phyloP scores from a whole-genome alignment of 495 filamentous ascomycete species.

The Talaromyces adpressus region DNA sequence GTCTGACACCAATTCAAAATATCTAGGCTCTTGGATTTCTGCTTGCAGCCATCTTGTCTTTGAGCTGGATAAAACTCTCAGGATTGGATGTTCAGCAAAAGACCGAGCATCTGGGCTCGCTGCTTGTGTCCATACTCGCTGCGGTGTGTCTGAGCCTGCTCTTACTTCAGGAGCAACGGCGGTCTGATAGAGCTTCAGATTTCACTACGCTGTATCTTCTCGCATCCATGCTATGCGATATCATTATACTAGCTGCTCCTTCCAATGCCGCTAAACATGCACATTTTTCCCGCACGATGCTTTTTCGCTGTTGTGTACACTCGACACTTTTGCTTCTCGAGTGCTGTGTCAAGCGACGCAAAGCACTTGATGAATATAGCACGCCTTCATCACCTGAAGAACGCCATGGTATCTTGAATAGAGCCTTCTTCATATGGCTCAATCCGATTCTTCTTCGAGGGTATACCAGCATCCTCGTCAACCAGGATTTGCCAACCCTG shows the following conservation, averaged over 20 bases:
- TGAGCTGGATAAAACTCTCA: too few species aligned
- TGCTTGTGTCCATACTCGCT: not conserved
- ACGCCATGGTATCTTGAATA: not conserved
- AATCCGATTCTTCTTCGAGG: not conserved
- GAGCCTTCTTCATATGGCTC: constrained; percentile 1
- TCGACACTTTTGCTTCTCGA: not conserved
- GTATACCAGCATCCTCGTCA: not conserved
- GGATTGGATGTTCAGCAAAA: not conserved
- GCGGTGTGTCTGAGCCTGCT: not conserved
- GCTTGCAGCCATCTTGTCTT: not conserved
- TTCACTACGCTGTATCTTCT: not conserved
- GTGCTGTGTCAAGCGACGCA: not conserved
- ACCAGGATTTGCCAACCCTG: not conserved
- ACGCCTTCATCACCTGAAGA: not conserved
- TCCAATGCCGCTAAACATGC: not conserved
- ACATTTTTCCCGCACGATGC: not conserved
- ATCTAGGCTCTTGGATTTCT: not conserved
- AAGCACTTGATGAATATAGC: not conserved
- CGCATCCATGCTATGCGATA: not conserved
- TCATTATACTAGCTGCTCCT: not conserved
- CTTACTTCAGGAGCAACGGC: not conserved
- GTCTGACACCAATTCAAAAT: too few species aligned
- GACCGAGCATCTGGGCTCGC: not conserved
- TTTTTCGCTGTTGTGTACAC: not conserved
- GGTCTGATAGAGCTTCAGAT: not conserved